Conservation (phyloP, 1,284 basidiomycete genomes). For the Paramarasmius palmivorus region DNA sequence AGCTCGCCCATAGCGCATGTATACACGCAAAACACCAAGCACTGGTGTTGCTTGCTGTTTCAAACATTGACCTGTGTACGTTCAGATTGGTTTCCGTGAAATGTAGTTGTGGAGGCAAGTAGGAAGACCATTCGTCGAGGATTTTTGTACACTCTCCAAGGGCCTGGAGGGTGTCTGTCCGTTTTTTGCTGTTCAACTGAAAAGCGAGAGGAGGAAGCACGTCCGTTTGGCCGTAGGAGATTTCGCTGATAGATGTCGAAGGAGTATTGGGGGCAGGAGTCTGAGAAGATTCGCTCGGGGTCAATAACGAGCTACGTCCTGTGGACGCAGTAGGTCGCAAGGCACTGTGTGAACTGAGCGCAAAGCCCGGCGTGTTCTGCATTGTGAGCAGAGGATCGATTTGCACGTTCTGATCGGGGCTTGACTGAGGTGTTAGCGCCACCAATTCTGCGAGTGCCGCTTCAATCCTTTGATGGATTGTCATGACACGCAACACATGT, state of each 20-base stretch:
- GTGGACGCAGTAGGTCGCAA: too few species aligned
- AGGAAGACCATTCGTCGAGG: constrained; percentile 61
- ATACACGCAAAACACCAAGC: constrained; percentile 78
- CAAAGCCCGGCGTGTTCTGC: too few species aligned
- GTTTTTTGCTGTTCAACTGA: background rate
- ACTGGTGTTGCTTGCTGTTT: constrained; percentile 71
- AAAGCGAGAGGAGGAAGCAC: background rate
- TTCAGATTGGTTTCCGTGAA: constrained; percentile 67
- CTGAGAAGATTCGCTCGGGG: too few species aligned
- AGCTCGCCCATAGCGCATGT: constrained; percentile 69
- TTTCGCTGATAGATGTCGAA: too few species aligned
- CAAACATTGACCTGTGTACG: constrained; percentile 73
- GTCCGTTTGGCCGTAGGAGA: background rate
- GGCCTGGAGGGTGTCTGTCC: background rate
- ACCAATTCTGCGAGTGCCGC: background rate
- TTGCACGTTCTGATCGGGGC: background rate
- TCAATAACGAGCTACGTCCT: too few species aligned
- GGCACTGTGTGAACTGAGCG: too few species aligned
- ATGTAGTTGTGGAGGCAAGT: constrained; percentile 64
- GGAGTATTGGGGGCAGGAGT: too few species aligned
- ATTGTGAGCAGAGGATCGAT: background rate
- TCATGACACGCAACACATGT: constrained; percentile 65
- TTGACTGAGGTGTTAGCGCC: background rate
- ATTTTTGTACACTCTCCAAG: constrained; percentile 4
- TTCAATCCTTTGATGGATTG: constrained; percentile 18